phyloP scores from a whole-genome alignment of 164 flowering plant genomes.

The Tetrastigma voinierianum region DNA sequence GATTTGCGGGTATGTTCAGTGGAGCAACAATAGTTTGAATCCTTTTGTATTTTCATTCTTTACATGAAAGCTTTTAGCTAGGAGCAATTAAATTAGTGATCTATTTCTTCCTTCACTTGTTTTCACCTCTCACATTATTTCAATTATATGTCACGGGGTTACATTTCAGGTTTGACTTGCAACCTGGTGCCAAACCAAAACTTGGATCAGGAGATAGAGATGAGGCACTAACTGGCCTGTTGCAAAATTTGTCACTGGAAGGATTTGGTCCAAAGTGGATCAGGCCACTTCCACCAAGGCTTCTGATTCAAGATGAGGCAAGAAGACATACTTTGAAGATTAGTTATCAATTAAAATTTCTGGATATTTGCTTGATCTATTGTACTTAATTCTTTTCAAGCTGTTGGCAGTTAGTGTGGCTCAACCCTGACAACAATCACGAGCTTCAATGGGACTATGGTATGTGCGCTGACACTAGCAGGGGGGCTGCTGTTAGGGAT shows the following conservation, averaged over 20 bases:
- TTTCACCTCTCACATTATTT: neutral
- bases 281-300: constrained; percentile 88
- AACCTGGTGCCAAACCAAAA: constrained; percentile 63
- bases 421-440: constrained; percentile 83
- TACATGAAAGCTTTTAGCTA: neutral
- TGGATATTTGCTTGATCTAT: constrained; percentile 9
- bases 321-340: constrained; percentile 9
- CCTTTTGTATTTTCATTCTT: neutral
- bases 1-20: constrained; percentile 72
- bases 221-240: constrained; percentile 55
- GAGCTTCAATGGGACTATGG: constrained; percentile 94
- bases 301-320: constrained; percentile 82
- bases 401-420: constrained; percentile 78
- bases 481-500: constrained; percentile 89
- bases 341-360: constrained; percentile 2
- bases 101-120: neutral
- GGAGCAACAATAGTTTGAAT: constrained; percentile 3
- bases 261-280: constrained; percentile 85
- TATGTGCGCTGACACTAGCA: constrained; percentile 98
- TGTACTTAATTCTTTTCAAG: constrained; percentile 13
- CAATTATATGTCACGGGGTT: neutral
- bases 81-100: neutral
- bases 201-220: constrained; percentile 86
- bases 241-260: constrained; percentile 56
- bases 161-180: constrained; percentile 53